Base-by-base conservation (phyloP, 2,329 filamentous ascomycete species). In the Rasamsonia emersonii region DNA sequence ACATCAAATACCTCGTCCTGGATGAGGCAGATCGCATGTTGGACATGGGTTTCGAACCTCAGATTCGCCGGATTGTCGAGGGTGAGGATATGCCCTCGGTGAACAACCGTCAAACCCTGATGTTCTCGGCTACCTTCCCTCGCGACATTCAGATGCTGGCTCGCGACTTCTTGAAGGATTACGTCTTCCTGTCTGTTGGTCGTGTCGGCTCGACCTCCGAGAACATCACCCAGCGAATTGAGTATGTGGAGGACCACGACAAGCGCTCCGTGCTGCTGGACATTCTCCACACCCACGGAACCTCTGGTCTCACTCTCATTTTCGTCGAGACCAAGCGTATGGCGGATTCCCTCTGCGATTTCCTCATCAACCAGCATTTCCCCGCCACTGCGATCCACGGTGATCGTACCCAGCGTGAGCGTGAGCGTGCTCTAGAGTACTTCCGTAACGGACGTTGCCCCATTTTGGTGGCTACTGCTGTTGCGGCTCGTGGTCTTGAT, bases 31-130 rank as follows among this genome's bases (percentile, higher is more conserved):
- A 98, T 71, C 91, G 91, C 62, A 98, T 98, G 91, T 75, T 98
- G 74, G 91, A 98, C 75, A 98, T 98, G 91, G 91, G 91, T 91
- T 98, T 98, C 74, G 91, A 98, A 73, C 91, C 91, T 54, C 91
- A 98, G 70, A 98, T 98, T 58, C 88, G 91, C 55, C 84, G 89
- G 53, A 96, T 98, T 54, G 91, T 98, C 27, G 89, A 96, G 67
- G 86, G 86, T 39, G 91, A 96, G 68, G 91, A 98, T 53, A 98
- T 98, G 91, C 91, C 91, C 36, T 63, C 65, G 32, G 84, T 89
- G 39, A 68, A 78, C 45, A 70, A 74, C 50, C 88, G 91, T 56
- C 91, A 98, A 68, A 98, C 91, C 34, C 89, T 98, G 71, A 98
- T 98, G 91, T 98, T 98, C 64, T 98, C 91, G 24, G 91, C 91